phyloP scores from a whole-genome alignment of 805 yeast species.

The Saturnispora besseyi region DNA sequence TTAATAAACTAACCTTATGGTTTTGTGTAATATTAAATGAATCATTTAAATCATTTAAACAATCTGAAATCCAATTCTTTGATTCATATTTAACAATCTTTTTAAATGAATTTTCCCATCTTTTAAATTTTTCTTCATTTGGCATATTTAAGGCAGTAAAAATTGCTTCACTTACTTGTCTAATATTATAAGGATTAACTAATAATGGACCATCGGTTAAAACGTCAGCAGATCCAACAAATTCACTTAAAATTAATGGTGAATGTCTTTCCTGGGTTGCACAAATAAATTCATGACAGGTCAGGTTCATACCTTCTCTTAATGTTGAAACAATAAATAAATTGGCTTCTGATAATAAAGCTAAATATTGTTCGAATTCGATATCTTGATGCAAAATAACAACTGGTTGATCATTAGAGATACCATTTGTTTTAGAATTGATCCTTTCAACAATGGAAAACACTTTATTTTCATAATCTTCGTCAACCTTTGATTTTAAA shows the following conservation, averaged over 20 bases:
- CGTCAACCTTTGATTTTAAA: conserved; percentile 45
- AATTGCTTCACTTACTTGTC: conserved; percentile 55
- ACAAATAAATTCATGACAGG: conserved; percentile 88
- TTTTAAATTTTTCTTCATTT: conserved; percentile 41
- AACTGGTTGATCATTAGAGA: conserved; percentile 74
- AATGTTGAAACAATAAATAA: conserved; percentile 80
- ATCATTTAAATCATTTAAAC: conserved; percentile 44
- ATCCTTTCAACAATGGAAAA: conserved; percentile 76
- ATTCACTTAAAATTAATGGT: conserved; percentile 82
- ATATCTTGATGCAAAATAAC: conserved; percentile 83
- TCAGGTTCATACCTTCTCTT: conserved; percentile 95
- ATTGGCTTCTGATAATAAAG: conserved; percentile 78
- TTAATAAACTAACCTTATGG: conserved; percentile 17
- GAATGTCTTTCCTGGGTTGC: conserved; percentile 65
- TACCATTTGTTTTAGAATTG: conserved; percentile 64
- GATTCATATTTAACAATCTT: conserved; percentile 62
- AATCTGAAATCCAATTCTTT: conserved; percentile 57
- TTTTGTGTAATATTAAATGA: conserved; percentile 35
- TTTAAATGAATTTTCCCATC: conserved; percentile 57
- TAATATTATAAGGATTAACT: conserved; percentile 87
- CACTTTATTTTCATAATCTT: conserved; percentile 63
- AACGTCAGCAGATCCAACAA: conserved; percentile 87
- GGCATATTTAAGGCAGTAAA: conserved; percentile 58
- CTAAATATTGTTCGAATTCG: conserved; percentile 82
- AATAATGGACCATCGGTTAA: conserved; percentile 61